phyloP scores from a whole-genome alignment of 257 asterid species.

The Solanum lignicaule region DNA sequence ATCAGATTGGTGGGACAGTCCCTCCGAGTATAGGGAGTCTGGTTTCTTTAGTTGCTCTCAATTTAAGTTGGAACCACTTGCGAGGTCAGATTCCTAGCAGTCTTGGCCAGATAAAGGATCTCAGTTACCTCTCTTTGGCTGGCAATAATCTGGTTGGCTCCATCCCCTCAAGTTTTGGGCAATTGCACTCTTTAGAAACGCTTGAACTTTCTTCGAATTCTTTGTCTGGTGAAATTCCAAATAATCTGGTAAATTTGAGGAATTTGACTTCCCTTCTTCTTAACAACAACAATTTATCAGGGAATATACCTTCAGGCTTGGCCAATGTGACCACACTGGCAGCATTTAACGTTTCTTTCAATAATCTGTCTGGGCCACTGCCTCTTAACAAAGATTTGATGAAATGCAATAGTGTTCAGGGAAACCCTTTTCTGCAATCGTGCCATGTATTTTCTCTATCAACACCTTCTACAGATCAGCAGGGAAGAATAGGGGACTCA shows the following conservation, averaged over 20 bases:
- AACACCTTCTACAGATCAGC: conserved; percentile 38
- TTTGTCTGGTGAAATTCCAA: conserved; percentile 66
- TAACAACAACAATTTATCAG: conserved; percentile 63
- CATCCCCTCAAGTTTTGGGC: conserved; percentile 58
- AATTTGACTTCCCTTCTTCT: conserved; percentile 53
- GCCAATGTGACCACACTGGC: conserved; percentile 41
- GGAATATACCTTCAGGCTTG: conserved; percentile 54
- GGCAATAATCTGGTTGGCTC: conserved; percentile 62
- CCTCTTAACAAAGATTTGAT: conserved; percentile 34
- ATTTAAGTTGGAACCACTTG: conserved; percentile 58
- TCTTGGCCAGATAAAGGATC: conserved; percentile 48
- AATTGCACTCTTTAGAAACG: conserved; percentile 44
- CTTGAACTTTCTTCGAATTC: conserved; percentile 70
- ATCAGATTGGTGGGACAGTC: conserved; percentile 48
- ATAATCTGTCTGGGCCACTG: conserved; percentile 67
- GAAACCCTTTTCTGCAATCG: conserved; percentile 50
- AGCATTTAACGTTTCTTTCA: conserved; percentile 64
- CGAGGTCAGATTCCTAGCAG: conserved; percentile 61
- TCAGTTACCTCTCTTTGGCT: conserved; percentile 50
- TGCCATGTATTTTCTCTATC: conserved; percentile 51
- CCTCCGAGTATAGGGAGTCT: conserved; percentile 47
- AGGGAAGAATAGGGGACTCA: conserved; percentile 31
- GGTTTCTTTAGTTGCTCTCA: conserved; percentile 48
- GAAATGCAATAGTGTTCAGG: conserved; percentile 60
- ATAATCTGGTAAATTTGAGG: conserved; percentile 42